Evolutionary conservation across 1,284 basidiomycete genomes (phyloP), one percentile per base, ranked within the genome.

Genomic region (Cutaneotrichosporon cyanovorans): DNA sequence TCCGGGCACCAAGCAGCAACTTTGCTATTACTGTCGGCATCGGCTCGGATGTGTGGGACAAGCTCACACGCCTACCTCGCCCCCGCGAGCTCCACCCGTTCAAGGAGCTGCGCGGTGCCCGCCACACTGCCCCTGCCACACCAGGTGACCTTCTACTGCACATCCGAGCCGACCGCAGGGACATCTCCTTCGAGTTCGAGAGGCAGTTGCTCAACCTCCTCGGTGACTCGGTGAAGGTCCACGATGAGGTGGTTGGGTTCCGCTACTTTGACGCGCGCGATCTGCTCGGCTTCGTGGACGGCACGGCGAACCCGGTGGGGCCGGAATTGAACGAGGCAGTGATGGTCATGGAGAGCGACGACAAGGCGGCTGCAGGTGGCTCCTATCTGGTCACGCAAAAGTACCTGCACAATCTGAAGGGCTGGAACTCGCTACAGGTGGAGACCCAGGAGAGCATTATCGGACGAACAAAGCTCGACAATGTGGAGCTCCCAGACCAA

Each of bases 231-330:
- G 53, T 48, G 11, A 14, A 19, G 9, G 42, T 50, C 19, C 42
- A 35, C 21, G 53, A 54, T 28, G 35, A 42, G 19, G 43, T 45
- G 5, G 12, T 19, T 8, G 53, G 53, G 1, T 54, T 54, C 48
- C 42, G 53, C 4, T 54, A 54, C 53, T 54, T 54, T 48, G 53
- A 54, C 35, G 53, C 42, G 12, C 46, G 53, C 23, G 48, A 54
- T 46, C 39, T 54, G 4, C 48, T 54, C 11, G 53, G 53, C 40
- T 54, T 54, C 16, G 43, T 54, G 5, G 53, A 54, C 43, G 53
- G 53, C 9, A 54, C 53, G 6, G 53, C 53, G 15, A 54, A 54
- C 37, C 53, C 53, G 18, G 46, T 54, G 22, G 53, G 53, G 14
- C 18, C 28, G 10, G 46, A 28, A 15, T 28, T 50, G 8, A 36